Conservation (phyloP, 495 filamentous ascomycete species). For the Margaritispora aquatica region DNA sequence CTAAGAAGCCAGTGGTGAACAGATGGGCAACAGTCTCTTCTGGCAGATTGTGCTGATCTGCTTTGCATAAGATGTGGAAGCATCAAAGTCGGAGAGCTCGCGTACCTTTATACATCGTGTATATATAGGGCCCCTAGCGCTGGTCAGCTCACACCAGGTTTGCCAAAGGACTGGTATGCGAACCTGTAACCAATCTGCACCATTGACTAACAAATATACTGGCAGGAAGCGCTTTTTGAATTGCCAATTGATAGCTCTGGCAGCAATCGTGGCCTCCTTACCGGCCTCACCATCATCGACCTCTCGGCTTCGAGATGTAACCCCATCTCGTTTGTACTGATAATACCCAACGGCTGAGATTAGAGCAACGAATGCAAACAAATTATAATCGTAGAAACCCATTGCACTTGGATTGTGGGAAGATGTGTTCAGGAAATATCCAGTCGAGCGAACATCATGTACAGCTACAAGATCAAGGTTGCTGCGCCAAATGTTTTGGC, state of each 20-base stretch:
- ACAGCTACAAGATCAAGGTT: not conserved
- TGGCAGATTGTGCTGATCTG: constrained; percentile 39
- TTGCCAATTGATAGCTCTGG: constrained; percentile 19
- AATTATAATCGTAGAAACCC: constrained; percentile 24
- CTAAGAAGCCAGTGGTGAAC: constrained; percentile 46
- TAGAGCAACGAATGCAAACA: constrained; percentile 14
- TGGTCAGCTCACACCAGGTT: constrained; percentile 7
- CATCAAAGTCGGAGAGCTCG: not conserved
- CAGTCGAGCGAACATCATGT: not conserved
- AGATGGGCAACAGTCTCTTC: constrained; percentile 39
- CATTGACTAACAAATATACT: constrained; percentile 42
- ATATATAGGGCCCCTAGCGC: constrained; percentile 41
- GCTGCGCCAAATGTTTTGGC: not conserved
- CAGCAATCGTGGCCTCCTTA: constrained; percentile 1
- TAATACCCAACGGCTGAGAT: constrained; percentile 15
- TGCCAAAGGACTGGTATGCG: not conserved
- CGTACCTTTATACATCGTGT: constrained; percentile 41
- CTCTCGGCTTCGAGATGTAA: not conserved
- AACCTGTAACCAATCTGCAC: constrained; percentile 49
- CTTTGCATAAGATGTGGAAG: not conserved
- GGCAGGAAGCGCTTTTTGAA: constrained; percentile 33
- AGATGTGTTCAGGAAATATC: not conserved
- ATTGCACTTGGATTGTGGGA: not conserved
- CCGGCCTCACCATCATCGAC: not conserved
- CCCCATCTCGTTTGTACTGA: constrained; percentile 10